Percentiles rank a stretch among this genome's conserved stretches.
phyloP scores from a whole-genome alignment of 345 rosid genomes.

The Chamaenerion angustifolium region DNA sequence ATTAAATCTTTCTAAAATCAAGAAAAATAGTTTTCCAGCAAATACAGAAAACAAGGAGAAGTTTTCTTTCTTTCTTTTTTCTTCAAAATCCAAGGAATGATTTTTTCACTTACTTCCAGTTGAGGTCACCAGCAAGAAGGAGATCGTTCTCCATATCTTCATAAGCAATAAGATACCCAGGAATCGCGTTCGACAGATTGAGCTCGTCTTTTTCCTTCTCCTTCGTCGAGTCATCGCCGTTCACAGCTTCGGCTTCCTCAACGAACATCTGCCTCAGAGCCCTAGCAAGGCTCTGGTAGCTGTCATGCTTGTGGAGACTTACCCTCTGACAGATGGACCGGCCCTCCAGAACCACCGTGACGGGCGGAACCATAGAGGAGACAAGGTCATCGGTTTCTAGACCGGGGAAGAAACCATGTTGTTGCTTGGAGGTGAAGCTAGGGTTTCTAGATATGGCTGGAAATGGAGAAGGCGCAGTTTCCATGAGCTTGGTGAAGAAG shows the following conservation, averaged over 20 bases:
- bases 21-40: no score
- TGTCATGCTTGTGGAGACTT: constrained; percentile 58
- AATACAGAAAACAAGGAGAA: no score
- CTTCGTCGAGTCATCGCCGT: constrained; percentile 8
- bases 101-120: constrained; percentile 48
- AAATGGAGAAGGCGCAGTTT: neutral
- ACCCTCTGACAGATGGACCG: constrained; percentile 85
- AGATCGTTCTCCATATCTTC: constrained; percentile 91
- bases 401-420: constrained; percentile 15
- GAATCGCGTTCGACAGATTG: constrained; percentile 70
- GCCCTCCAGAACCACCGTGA: constrained; percentile 77
- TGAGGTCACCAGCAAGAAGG: constrained; percentile 87
- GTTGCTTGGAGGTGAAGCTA: constrained; percentile 6
- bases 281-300: constrained; percentile 70
- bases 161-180: constrained; percentile 70
- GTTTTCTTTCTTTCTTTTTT: no score
- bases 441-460: constrained; percentile 22
- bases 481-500: constrained; percentile 9
- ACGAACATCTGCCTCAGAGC: constrained; percentile 78
- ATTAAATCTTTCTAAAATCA: no score
- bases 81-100: neutral
- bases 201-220: constrained; percentile 20
- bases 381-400: constrained; percentile 41
- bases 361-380: constrained; percentile 55
- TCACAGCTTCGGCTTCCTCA: no score